Evolutionary conservation across 129 eudicot genomes (phyloP).

Genomic region (sunflower (Helianthus annuus)): HanXRQr2.0-SUNRISE NC_035438.2:105632141-105632640

Average conservation of each 20-base stretch:
- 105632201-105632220: slow-evolving; percentile 53
- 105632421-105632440: slow-evolving; percentile 59
- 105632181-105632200: slow-evolving; percentile 62
- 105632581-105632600: slow-evolving; percentile 67
- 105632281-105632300: slow-evolving; percentile 57
- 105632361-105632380: slow-evolving; percentile 59
- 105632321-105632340: slow-evolving; percentile 41
- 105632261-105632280: slow-evolving; percentile 58
- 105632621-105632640: slow-evolving; percentile 43
- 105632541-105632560: slow-evolving; percentile 52
- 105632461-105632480: slow-evolving; percentile 58
- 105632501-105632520: slow-evolving; percentile 70
- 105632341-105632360: slow-evolving; percentile 45
- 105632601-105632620: slow-evolving; percentile 57
- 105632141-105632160: slow-evolving; percentile 64
- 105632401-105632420: slow-evolving; percentile 48
- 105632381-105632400: slow-evolving; percentile 53
- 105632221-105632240: slow-evolving; percentile 71
- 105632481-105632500: slow-evolving; percentile 74
- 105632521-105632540: slow-evolving; percentile 68
- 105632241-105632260: slow-evolving; percentile 50
- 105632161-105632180: slow-evolving; percentile 57
- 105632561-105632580: slow-evolving; percentile 20
- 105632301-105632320: slow-evolving; percentile 63
- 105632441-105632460: slow-evolving; percentile 51